A percentile compares a stretch with the other conserved stretches of the same genome.
phyloP scores from a whole-genome alignment of 2,329 filamentous ascomycete species.

The Epichloe elymi region DNA sequence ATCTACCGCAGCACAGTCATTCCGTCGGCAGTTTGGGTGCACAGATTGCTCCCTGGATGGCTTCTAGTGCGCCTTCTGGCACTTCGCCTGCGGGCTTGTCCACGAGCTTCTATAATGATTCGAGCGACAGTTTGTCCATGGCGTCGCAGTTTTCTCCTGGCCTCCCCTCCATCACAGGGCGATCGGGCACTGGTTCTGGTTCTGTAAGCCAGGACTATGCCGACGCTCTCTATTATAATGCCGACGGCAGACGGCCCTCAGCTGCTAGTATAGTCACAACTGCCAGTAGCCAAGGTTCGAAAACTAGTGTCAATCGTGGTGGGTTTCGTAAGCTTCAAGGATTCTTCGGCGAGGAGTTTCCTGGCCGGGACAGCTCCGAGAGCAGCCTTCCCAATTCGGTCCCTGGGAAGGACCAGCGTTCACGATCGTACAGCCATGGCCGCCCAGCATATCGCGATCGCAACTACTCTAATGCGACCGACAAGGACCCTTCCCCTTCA shows the following conservation, averaged over 20 bases:
- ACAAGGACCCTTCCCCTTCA: slow-evolving; percentile 63
- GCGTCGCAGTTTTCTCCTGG: slow-evolving; percentile 57
- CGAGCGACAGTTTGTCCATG: slow-evolving; percentile 52
- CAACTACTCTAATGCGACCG: slow-evolving; percentile 66
- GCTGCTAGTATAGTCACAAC: slow-evolving; percentile 69
- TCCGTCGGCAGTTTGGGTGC: slow-evolving; percentile 37
- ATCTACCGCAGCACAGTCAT: slow-evolving; percentile 33
- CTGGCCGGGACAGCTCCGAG: slow-evolving; percentile 61
- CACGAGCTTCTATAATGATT: slow-evolving; percentile 62
- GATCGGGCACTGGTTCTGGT: slow-evolving; percentile 15
- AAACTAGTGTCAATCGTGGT: slow-evolving; percentile 54
- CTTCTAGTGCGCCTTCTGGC: slow-evolving; percentile 23
- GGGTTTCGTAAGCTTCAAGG: slow-evolving; percentile 75
- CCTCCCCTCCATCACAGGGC: slow-evolving; percentile 39
- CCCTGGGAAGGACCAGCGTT: slow-evolving; percentile 44
- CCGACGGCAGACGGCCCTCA: slow-evolving; percentile 71
- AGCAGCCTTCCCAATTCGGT: slow-evolving; percentile 42
- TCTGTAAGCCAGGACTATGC: slow-evolving; percentile 39
- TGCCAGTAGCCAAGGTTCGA: slow-evolving; percentile 74
- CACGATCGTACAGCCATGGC: slow-evolving; percentile 48
- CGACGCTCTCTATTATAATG: slow-evolving; percentile 42
- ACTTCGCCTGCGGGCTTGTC: slow-evolving; percentile 25
- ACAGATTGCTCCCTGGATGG: slow-evolving; percentile 48
- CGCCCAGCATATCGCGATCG: slow-evolving; percentile 52
- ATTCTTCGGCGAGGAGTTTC: slow-evolving; percentile 86